A percentile compares a stretch with the other conserved stretches of the same genome.
phyloP scores from a whole-genome alignment of 441 rosid genomes.

The Aleurites moluccanus region DNA sequence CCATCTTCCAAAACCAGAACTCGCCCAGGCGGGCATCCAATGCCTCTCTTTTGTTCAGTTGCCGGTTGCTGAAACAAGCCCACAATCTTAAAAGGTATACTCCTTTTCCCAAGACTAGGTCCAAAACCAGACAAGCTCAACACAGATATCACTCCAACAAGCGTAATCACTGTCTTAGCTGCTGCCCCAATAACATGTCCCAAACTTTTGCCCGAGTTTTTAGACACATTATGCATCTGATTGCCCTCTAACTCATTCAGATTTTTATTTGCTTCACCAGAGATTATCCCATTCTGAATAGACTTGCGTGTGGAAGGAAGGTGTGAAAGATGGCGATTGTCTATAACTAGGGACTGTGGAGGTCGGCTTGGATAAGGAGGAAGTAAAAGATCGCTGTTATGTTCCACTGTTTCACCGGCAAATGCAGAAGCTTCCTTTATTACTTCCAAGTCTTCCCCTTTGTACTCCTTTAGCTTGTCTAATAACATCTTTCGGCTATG shows the following conservation, averaged over 20 bases:
- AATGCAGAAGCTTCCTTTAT: constrained; percentile 70
- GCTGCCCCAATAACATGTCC: constrained; percentile 49
- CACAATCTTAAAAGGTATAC: constrained; percentile 32
- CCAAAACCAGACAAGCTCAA: constrained; percentile 55
- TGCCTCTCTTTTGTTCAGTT: constrained; percentile 33
- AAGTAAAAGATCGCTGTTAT: constrained; percentile 68
- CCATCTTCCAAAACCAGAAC: constrained; percentile 58
- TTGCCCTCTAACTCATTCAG: constrained; percentile 29
- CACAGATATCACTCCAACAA: constrained; percentile 59
- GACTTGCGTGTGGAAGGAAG: constrained; percentile 41
- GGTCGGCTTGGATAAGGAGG: constrained; percentile 74
- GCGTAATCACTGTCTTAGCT: constrained; percentile 56
- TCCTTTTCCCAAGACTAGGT: constrained; percentile 37
- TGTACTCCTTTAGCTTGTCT: constrained; percentile 76
- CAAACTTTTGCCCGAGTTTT: constrained; percentile 37
- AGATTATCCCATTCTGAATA: constrained; percentile 39
- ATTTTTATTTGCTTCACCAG: constrained; percentile 37
- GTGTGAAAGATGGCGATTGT: constrained; percentile 44
- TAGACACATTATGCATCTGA: constrained; percentile 24
- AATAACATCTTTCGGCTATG: constrained; percentile 64
- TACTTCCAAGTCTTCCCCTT: constrained; percentile 69
- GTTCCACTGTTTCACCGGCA: constrained; percentile 78
- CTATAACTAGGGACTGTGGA: constrained; percentile 49
- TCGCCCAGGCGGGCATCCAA: constrained; percentile 75
- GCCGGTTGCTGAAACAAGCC: constrained; percentile 43